Evolutionary conservation across 257 asterid species (phyloP), one percentile per base, ranked within the genome.

Genomic region (Mitragyna speciosa): DNA sequence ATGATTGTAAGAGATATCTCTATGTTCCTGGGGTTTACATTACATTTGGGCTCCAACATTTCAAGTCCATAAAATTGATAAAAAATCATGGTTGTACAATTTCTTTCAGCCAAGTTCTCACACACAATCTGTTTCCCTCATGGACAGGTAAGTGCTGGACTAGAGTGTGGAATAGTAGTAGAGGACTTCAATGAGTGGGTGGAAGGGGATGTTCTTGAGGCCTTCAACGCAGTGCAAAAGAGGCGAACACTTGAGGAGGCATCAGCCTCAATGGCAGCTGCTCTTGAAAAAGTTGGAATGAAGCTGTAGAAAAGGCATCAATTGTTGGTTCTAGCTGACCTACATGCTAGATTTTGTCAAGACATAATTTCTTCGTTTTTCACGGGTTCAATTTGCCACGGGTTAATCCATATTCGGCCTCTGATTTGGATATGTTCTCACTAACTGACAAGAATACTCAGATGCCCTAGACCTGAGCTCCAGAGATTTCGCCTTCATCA

Each of bases 231-330:
- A 10, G 93, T 90, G 73, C 91, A 91, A 78, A 96, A 93, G 94
- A 91, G 86, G 83, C 86, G 99, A 86, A 96, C 97, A 11, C 97
- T 96, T 1, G 99, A 96, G 83, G 99, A 96, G 85, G 99, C 99
- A 76, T 96, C 99, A 30, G 97, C 96, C 75, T 90, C 96, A 14
- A 94, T 96, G 97, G 76, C 95, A 59, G 97, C 97, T 64, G 97
- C 97, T 45, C 80, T 91, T 45, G 90, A 92, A 84, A 84, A 82
- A 87, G 92, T 81, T 75, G 92, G 96, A 71, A 77, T 82, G 17
- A 73, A 84, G 73, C 76, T 63, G 70, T 93, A 83, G 84, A 79
- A 68, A 85, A 82, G 69, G 61, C 71, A 49, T 33, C 51, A 33
- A 45, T 69, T 71, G 68, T 75, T 65, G 54, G 80, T 69, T 78